Evolutionary conservation across 2,329 filamentous ascomycete species (phyloP).

Genomic region (Talaromyces sp.): DNA sequence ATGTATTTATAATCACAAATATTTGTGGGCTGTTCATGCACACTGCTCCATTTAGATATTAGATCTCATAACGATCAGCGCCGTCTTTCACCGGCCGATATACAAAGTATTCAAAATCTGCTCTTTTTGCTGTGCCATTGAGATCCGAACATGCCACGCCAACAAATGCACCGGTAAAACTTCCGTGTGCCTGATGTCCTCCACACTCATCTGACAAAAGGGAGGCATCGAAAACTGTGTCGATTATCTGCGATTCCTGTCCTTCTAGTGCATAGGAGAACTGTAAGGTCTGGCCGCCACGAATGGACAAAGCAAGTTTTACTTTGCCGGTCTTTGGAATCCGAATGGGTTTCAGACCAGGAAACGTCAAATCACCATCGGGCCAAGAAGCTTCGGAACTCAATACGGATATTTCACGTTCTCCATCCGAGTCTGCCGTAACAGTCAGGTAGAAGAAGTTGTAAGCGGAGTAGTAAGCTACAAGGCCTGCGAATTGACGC

Average conservation of each 20-base stretch:
- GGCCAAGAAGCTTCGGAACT: slow-evolving; percentile 17
- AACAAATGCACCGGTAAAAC: slow-evolving; percentile 18
- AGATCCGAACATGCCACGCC: slow-evolving; percentile 18
- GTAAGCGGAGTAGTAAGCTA: slow-evolving; percentile 16
- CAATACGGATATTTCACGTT: slow-evolving; percentile 15
- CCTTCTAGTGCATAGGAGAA: slow-evolving; percentile 15
- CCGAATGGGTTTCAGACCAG: not conserved
- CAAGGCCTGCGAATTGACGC: slow-evolving; percentile 14
- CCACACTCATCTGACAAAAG: slow-evolving; percentile 17
- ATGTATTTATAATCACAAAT: not conserved
- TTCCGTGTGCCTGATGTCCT: slow-evolving; percentile 17
- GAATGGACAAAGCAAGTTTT: slow-evolving; percentile 16
- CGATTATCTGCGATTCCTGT: slow-evolving; percentile 14
- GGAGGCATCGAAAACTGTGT: slow-evolving; percentile 13
- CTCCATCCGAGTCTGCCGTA: slow-evolving; percentile 14
- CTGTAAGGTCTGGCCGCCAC: slow-evolving; percentile 12
- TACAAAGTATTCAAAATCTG: slow-evolving; percentile 15
- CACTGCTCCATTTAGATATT: not conserved
- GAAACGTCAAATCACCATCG: slow-evolving; percentile 2
- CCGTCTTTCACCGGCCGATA: slow-evolving; percentile 14
- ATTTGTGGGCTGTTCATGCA: not conserved
- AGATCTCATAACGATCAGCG: slow-evolving; percentile 15
- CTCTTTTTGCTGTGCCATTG: slow-evolving; percentile 12
- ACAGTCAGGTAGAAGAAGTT: slow-evolving; percentile 18
- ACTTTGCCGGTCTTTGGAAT: slow-evolving; percentile 15